Evolutionary conservation across 495 filamentous ascomycete species (phyloP).

Genomic region (Niebla homalea): DNA sequence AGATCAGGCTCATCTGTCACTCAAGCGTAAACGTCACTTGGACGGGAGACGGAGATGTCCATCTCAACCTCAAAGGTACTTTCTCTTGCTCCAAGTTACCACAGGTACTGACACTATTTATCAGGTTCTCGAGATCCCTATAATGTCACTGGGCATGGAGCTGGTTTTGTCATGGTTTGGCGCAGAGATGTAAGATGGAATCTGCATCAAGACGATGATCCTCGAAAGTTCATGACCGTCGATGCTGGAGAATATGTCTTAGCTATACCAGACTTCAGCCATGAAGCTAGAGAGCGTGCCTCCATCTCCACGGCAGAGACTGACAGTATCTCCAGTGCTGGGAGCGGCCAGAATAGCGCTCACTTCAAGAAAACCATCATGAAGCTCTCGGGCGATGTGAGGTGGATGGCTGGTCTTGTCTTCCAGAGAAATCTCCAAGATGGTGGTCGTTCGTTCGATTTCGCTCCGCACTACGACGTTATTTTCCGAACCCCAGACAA

Average conservation of each 20-base stretch:
- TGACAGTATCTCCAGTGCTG: slow-evolving; percentile 49
- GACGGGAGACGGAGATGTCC: slow-evolving; percentile 92
- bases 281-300: slow-evolving; percentile 55
- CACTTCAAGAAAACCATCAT: slow-evolving; percentile 95
- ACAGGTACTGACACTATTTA: neutral
- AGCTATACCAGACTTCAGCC: slow-evolving; percentile 84
- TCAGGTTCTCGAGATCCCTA: slow-evolving; percentile 81
- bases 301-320: slow-evolving; percentile 37
- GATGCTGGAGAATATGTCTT: slow-evolving; percentile 89
- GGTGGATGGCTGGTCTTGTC: slow-evolving; percentile 77
- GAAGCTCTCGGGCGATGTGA: slow-evolving; percentile 92
- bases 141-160: slow-evolving; percentile 78
- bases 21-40: slow-evolving; percentile 80
- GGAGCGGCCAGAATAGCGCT: slow-evolving; percentile 56
- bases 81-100: neutral
- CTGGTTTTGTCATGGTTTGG: slow-evolving; percentile 96
- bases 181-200: slow-evolving; percentile 81
- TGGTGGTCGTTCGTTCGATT: slow-evolving; percentile 64
- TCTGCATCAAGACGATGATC: slow-evolving; percentile 68
- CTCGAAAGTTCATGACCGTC: slow-evolving; percentile 86
- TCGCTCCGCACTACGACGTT: slow-evolving; percentile 86
- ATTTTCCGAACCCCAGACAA: slow-evolving; percentile 66
- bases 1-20: slow-evolving; percentile 89
- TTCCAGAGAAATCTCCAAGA: slow-evolving; percentile 67
- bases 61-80: slow-evolving; percentile 77